phyloP scores from a whole-genome alignment of 208 protist species.

The Phytomonas sp. region DNA sequence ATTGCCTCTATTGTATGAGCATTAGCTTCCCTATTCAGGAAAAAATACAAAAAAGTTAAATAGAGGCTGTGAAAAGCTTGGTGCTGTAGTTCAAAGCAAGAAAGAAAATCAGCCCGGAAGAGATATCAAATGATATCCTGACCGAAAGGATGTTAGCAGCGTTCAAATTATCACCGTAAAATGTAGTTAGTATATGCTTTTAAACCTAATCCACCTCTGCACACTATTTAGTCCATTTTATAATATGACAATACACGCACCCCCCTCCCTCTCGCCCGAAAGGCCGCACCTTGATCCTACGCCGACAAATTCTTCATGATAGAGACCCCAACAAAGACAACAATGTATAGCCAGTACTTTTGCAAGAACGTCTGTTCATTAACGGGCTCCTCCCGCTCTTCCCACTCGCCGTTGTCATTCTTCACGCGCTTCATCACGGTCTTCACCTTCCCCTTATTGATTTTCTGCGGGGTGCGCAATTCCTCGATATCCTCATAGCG shows the following conservation, averaged over 20 bases:
- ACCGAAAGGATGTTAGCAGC: not conserved
- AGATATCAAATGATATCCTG: not conserved
- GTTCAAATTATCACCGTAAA: not conserved
- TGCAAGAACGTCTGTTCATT: conserved; percentile 75
- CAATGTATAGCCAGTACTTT: conserved; percentile 87
- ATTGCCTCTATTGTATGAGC: not conserved
- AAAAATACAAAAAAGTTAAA: not conserved
- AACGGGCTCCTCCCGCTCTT: conserved; percentile 57
- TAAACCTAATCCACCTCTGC: not conserved
- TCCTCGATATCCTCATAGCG: conserved; percentile 63
- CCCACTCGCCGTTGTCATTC: conserved; percentile 41
- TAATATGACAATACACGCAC: not conserved
- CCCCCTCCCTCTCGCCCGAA: not conserved
- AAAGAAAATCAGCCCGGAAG: not conserved
- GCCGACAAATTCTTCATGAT: conserved; percentile 17
- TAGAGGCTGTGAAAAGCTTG: not conserved
- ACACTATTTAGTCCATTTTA: not conserved
- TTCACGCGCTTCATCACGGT: conserved; percentile 28
- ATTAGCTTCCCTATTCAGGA: not conserved
- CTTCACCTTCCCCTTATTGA: conserved; percentile 20
- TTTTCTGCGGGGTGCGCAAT: conserved; percentile 11
- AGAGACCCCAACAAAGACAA: conserved; percentile 52
- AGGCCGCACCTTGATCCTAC: conserved; percentile 3
- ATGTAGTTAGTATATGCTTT: not conserved
- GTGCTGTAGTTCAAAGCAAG: not conserved